These are phyloP conservation scores for Triticum aestivum DNA, from an alignment of 176 grass and related monocot genomes.

Conservation along the genomic window IWGSC_CS_RefSeq_v2.1 NC_057813.1:754970449-754970948, in stretches of 20 bases:
- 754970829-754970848: neutral
- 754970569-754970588: neutral
- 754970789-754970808: slow-evolving; percentile 3
- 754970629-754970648: neutral
- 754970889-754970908: neutral
- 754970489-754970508: neutral
- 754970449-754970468: neutral
- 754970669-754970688: slow-evolving; percentile 1
- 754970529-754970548: neutral
- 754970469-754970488: neutral
- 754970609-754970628: slow-evolving; percentile 32
- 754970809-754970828: neutral
- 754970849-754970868: neutral
- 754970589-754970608: slow-evolving; percentile 11
- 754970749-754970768: neutral
- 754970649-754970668: neutral
- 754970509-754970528: neutral
- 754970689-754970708: slow-evolving; percentile 38
- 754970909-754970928: neutral
- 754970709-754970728: neutral
- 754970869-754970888: neutral
- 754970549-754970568: neutral
- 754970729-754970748: too few relatives aligned
- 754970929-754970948: neutral
- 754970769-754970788: neutral